phyloP scores from a whole-genome alignment of 2,329 filamentous ascomycete species.

The Orbilia javanica region DNA sequence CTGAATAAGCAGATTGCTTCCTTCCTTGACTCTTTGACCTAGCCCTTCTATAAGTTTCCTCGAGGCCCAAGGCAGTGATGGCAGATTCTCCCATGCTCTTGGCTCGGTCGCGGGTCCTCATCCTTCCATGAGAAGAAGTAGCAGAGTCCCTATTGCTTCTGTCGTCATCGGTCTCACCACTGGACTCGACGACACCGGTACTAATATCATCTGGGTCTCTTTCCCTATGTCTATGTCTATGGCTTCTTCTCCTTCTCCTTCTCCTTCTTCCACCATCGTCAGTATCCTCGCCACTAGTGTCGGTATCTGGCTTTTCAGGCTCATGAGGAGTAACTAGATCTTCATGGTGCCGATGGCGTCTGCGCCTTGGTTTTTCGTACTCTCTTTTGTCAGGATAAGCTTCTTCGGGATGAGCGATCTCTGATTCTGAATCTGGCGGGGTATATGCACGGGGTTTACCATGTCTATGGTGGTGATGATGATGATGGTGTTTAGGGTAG shows the following conservation, averaged over 20 bases:
- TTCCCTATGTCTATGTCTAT: slow-evolving; percentile 39
- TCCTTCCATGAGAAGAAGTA: slow-evolving; percentile 24
- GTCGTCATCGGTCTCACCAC: slow-evolving; percentile 38
- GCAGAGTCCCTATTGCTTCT: neutral
- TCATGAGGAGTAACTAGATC: slow-evolving; percentile 22
- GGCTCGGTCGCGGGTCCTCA: slow-evolving; percentile 26
- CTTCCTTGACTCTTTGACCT: slow-evolving; percentile 42
- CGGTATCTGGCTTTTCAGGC: slow-evolving; percentile 11
- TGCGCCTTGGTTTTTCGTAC: slow-evolving; percentile 34
- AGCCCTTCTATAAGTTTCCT: slow-evolving; percentile 34
- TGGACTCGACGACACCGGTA: slow-evolving; percentile 25
- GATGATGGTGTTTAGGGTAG: slow-evolving; percentile 16
- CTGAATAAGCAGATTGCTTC: slow-evolving; percentile 29
- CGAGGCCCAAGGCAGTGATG: slow-evolving; percentile 42
- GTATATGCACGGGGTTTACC: slow-evolving; percentile 31
- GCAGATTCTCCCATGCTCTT: slow-evolving; percentile 51
- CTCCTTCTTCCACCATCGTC: slow-evolving; percentile 32
- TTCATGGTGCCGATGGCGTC: slow-evolving; percentile 42
- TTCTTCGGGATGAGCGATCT: slow-evolving; percentile 11
- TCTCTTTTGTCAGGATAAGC: slow-evolving; percentile 29
- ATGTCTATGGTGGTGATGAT: slow-evolving; percentile 35
- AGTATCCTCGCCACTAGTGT: slow-evolving; percentile 26
- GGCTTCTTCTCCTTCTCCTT: slow-evolving; percentile 35
- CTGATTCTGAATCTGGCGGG: slow-evolving; percentile 31
- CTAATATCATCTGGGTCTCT: slow-evolving; percentile 40